Percentiles rank a stretch among this genome's conserved stretches.
phyloP scores from a whole-genome alignment of 2,329 filamentous ascomycete genomes.

The Ceratocystis colombiana region DNA sequence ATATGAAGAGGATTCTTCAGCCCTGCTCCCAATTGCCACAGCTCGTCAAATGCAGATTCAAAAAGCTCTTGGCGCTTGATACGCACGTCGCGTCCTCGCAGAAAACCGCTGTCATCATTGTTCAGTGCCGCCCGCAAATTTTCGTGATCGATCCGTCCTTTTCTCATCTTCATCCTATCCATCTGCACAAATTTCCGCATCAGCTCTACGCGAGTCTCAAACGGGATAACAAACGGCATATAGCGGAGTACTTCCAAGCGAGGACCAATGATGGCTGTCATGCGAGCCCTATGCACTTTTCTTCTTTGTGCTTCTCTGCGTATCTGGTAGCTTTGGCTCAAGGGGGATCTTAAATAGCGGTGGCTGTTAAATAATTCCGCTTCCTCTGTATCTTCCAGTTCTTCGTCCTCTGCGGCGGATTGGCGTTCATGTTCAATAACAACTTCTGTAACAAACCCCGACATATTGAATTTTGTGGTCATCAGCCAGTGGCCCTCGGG shows the following conservation, averaged over 20 bases:
- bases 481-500: constrained; percentile 87
- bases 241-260: constrained; percentile 85
- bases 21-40: constrained; percentile 68
- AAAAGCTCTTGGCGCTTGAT: constrained; percentile 74
- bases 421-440: constrained; percentile 79
- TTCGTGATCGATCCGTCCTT: constrained; percentile 38
- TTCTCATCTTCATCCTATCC: constrained; percentile 63
- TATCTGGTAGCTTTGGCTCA: background rate
- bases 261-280: constrained; percentile 69
- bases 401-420: constrained; percentile 41
- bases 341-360: background rate
- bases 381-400: constrained; percentile 33
- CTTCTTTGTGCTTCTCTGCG: constrained; percentile 24
- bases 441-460: constrained; percentile 73
- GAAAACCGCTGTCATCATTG: constrained; percentile 14
- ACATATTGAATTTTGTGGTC: constrained; percentile 79
- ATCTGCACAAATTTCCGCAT: constrained; percentile 71
- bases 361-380: constrained; percentile 22
- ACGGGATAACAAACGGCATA: constrained; percentile 95
- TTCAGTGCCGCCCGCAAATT: constrained; percentile 27
- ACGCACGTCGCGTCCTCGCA: constrained; percentile 56
- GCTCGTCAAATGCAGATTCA: constrained; percentile 72
- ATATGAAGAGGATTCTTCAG: constrained; percentile 95
- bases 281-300: constrained; percentile 53
- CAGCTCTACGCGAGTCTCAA: constrained; percentile 79